Percentiles rank a stretch among this genome's conserved stretches.
Evolutionary conservation across 2,329 filamentous ascomycete species (phyloP).

Genomic region (Ophiostoma quercus): DNA sequence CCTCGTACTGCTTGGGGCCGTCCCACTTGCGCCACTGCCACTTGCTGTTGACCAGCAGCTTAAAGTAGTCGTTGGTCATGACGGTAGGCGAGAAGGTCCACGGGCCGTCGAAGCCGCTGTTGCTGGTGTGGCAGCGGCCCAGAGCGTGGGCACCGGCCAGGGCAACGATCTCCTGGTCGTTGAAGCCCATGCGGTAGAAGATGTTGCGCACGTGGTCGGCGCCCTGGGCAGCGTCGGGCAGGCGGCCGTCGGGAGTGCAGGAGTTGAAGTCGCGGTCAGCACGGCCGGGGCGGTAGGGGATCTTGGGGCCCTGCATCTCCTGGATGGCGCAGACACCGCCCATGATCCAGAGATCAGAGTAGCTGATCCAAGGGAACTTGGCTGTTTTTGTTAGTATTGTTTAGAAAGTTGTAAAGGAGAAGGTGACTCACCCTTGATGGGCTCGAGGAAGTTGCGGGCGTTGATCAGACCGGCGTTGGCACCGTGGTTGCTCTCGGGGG

Average conservation of each 20-base stretch:
- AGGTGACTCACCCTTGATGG: slow-evolving; percentile 70
- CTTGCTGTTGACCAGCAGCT: slow-evolving; percentile 81
- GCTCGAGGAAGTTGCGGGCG: slow-evolving; percentile 89
- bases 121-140: slow-evolving; percentile 80
- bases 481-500: slow-evolving; percentile 81
- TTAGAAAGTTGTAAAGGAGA: neutral
- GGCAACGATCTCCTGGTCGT: slow-evolving; percentile 93
- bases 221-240: slow-evolving; percentile 65
- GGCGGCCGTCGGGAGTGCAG: slow-evolving; percentile 90
- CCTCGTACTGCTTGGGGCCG: slow-evolving; percentile 84
- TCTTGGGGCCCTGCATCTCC: slow-evolving; percentile 84
- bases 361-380: slow-evolving; percentile 90
- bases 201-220: slow-evolving; percentile 80
- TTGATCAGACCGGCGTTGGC: slow-evolving; percentile 86
- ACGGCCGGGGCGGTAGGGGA: slow-evolving; percentile 87
- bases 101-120: slow-evolving; percentile 80
- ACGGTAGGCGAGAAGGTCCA: slow-evolving; percentile 91
- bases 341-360: slow-evolving; percentile 96
- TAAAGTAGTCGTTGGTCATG: slow-evolving; percentile 92
- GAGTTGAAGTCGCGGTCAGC: slow-evolving; percentile 69
- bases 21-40: slow-evolving; percentile 91
- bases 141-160: slow-evolving; percentile 80
- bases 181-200: slow-evolving; percentile 96
- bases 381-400: slow-evolving; percentile 36
- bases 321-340: slow-evolving; percentile 80